These are phyloP conservation scores for Claviceps pusilla DNA, from an alignment of 2,329 filamentous ascomycete species.

Conservation along the genomic window DNA sequence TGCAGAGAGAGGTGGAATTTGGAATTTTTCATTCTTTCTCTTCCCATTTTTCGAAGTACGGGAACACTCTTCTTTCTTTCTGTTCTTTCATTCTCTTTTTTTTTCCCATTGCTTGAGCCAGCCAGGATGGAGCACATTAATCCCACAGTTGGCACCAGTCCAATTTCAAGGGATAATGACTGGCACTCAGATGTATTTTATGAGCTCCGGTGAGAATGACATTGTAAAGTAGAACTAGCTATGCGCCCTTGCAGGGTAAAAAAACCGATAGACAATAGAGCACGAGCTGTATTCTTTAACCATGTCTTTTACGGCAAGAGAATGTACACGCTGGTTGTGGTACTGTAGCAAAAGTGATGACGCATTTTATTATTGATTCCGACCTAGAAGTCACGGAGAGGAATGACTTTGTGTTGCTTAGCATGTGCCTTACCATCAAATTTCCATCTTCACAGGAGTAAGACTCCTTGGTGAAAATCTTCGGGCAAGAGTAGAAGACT, in stretches of 20 bases:
- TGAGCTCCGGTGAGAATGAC: slow-evolving; percentile 6
- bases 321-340: too few relatives aligned
- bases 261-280: slow-evolving; percentile 7
- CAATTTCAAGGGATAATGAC: background rate
- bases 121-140: background rate
- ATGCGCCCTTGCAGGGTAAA: slow-evolving; percentile 4
- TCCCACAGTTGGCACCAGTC: background rate
- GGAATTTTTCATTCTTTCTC: background rate
- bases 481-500: slow-evolving; percentile 53
- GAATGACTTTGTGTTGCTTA: background rate
- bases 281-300: slow-evolving; percentile 2
- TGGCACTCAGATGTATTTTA: slow-evolving; percentile 2
- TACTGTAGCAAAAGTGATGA: background rate
- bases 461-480: slow-evolving; percentile 56
- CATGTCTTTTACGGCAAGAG: background rate
- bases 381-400: too few relatives aligned
- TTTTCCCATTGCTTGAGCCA: slow-evolving; percentile 1
- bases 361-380: too few relatives aligned
- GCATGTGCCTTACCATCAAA: slow-evolving; percentile 78
- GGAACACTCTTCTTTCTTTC: background rate
- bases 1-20: background rate
- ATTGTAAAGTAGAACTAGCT: slow-evolving; percentile 7
- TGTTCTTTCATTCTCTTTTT: background rate
- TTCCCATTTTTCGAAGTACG: slow-evolving; percentile 1
- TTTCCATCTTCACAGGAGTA: slow-evolving; percentile 49